Base-by-base conservation (phyloP, 495 filamentous ascomycete species). In the Aspergillus affinis region DNA sequence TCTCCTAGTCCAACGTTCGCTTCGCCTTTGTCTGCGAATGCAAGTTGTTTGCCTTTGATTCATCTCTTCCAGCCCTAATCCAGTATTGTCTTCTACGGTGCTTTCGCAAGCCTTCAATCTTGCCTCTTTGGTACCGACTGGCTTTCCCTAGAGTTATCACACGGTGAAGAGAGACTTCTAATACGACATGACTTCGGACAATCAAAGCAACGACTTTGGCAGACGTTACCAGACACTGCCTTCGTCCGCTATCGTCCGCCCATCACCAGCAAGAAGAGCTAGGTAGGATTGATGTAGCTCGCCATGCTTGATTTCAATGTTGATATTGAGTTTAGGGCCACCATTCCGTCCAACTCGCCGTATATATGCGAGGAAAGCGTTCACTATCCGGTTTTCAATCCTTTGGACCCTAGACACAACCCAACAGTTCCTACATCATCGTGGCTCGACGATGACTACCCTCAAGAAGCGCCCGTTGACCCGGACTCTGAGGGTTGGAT, bases 341-440 rank as follows among this genome's bases (percentile, higher is more conserved):
- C 54, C 10, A 57, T 55, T 26, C 48, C 55, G 36, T 36, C 65
- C 9, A 55, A 53, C 18, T 48, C 65, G 41, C 50, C 61, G 26
- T 70, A 65, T 41, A 63, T 65, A 3, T 77, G 71, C 36, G 64
- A 69, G 18, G 73, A 77, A 59, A 73, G 57, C 49, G 53, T 56
- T 20, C 70, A 75, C 51, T 78, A 77, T 54, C 75, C 75, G 1
- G 54, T 78, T 10, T 78, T 72, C 51, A 62, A 77, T 51, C 70
- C 74, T 20, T 59, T 59, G 26, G 66, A 77, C 32, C 73, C 71
- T 58, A 62, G 69, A 21, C 75, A 78, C 45, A 77, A 75, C 32
- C 72, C 75, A 20, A 21, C 65, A 8, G 19, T 32, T 15, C 18
- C 50, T 3, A 18, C 20, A 10, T 46, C 50, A 9, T 19, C 55